Evolutionary conservation across 176 grass and related monocot genomes (phyloP).

Genomic region (Musa troglodytarum): DNA sequence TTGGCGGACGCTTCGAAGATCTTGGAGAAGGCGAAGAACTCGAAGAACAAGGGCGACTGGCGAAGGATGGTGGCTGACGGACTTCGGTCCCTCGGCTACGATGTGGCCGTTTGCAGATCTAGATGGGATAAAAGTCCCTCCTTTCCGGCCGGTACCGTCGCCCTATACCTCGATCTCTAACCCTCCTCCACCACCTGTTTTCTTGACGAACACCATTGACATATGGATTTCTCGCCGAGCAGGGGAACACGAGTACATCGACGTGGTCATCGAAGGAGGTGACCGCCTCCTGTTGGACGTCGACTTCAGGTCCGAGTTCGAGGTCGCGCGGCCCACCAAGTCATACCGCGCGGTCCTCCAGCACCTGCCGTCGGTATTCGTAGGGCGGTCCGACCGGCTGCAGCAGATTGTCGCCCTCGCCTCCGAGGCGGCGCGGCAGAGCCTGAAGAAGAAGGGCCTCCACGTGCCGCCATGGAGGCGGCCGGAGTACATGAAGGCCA

Average conservation of each 20-base stretch:
- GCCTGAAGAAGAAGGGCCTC: constrained; percentile 80
- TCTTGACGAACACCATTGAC: neutral
- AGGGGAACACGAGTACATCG: constrained; percentile 86
- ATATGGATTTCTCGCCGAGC: neutral
- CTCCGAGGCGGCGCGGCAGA: constrained; percentile 57
- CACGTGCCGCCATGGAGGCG: constrained; percentile 51
- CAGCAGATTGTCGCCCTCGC: constrained; percentile 64
- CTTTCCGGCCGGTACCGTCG: constrained; percentile 16
- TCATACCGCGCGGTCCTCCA: constrained; percentile 65
- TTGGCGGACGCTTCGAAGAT: constrained; percentile 67
- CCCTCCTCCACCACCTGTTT: neutral
- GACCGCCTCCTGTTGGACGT: constrained; percentile 62
- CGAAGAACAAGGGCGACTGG: constrained; percentile 44
- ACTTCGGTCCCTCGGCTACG: constrained; percentile 59
- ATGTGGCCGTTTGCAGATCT: constrained; percentile 76
- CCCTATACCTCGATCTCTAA: neutral
- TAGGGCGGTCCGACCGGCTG: constrained; percentile 53
- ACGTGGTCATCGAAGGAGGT: constrained; percentile 38
- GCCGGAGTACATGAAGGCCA: constrained; percentile 39
- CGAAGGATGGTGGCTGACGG: constrained; percentile 52
- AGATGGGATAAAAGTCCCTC: constrained; percentile 66
- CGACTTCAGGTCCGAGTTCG: constrained; percentile 82
- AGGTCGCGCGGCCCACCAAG: constrained; percentile 68
- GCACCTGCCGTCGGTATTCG: constrained; percentile 60
- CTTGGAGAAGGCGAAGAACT: constrained; percentile 38